A percentile compares a stretch with the other conserved stretches of the same genome.
phyloP scores from a whole-genome alignment of 2,329 filamentous ascomycete genomes.

The Cladorrhinum sp. region DNA sequence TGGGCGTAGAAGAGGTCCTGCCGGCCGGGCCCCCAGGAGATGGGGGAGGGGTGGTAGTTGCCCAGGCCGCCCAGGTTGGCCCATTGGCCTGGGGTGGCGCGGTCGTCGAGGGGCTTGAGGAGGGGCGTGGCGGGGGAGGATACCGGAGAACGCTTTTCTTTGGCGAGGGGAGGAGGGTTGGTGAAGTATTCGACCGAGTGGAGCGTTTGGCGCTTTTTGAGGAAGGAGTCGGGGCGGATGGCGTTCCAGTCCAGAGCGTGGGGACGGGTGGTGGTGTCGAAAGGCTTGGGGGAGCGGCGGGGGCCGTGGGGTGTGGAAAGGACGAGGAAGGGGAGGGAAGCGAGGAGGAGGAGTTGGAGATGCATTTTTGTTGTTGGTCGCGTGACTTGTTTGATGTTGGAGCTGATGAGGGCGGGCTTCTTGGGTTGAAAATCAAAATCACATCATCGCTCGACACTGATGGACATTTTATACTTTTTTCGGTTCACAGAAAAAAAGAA shows the following conservation, averaged over 20 bases:
- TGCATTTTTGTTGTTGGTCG: neutral
- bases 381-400: neutral
- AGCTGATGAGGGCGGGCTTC: too few relatives aligned
- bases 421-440: neutral
- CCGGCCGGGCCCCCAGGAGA: constrained; percentile 27
- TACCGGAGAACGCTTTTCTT: neutral
- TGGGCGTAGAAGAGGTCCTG: constrained; percentile 28
- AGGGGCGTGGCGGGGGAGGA: neutral
- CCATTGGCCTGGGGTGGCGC: constrained; percentile 21
- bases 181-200: constrained; percentile 19
- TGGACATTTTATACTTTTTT: neutral
- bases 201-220: constrained; percentile 10
- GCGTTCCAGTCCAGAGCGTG: constrained; percentile 19
- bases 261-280: constrained; percentile 4
- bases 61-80: constrained; percentile 23
- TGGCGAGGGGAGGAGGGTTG: constrained; percentile 9
- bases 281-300: neutral
- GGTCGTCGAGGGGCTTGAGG: neutral
- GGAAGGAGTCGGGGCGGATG: constrained; percentile 15
- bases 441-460: neutral
- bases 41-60: constrained; percentile 22
- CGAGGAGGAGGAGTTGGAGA: neutral
- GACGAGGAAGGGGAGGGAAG: neutral
- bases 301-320: neutral
- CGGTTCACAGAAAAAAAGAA: neutral